Evolutionary conservation across 2,329 filamentous ascomycete genomes (phyloP).

Genomic region (Alternaria ventricosa): DNA sequence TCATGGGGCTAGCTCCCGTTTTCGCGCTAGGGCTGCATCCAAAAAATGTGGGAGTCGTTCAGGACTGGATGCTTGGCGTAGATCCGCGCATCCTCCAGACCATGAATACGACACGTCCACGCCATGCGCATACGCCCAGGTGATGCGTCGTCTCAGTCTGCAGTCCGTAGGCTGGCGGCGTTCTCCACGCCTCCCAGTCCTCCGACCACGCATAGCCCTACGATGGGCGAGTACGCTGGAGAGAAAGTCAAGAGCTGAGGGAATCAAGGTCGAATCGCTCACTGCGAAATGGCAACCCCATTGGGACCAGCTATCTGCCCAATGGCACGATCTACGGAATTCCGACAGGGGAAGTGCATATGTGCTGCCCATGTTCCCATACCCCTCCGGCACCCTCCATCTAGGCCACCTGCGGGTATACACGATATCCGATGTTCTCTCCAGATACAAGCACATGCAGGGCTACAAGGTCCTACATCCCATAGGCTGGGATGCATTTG

Average conservation of each 20-base stretch:
- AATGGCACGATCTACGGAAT: slow-evolving; percentile 16
- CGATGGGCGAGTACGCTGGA: slow-evolving; percentile 10
- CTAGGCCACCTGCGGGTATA: slow-evolving; percentile 89
- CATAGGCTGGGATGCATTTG: slow-evolving; percentile 97
- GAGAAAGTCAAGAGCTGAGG: slow-evolving; percentile 10
- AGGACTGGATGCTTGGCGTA: slow-evolving; percentile 9
- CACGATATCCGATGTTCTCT: slow-evolving; percentile 85
- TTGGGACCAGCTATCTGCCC: slow-evolving; percentile 48
- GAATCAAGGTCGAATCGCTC: slow-evolving; percentile 18
- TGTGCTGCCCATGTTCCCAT: slow-evolving; percentile 91
- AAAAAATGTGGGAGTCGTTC: slow-evolving; percentile 20
- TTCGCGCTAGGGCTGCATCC: slow-evolving; percentile 12
- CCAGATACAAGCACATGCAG: slow-evolving; percentile 76
- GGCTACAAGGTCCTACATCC: slow-evolving; percentile 79
- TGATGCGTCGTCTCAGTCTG: slow-evolving; percentile 40
- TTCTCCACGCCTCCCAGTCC: slow-evolving; percentile 19
- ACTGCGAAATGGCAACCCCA: slow-evolving; percentile 60
- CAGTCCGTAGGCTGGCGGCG: slow-evolving; percentile 32
- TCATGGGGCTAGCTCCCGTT: slow-evolving; percentile 30
- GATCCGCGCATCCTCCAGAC: slow-evolving; percentile 1
- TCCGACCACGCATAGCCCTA: slow-evolving; percentile 11
- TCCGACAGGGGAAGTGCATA: slow-evolving; percentile 60
- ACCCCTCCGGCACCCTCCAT: slow-evolving; percentile 85
- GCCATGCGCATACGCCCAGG: slow-evolving; percentile 26
- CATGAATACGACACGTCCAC: not conserved